Percentiles rank a stretch among this genome's conserved stretches.
Evolutionary conservation across 129 eudicot species (phyloP).

Genomic region (Pittosporum tobira): DNA sequence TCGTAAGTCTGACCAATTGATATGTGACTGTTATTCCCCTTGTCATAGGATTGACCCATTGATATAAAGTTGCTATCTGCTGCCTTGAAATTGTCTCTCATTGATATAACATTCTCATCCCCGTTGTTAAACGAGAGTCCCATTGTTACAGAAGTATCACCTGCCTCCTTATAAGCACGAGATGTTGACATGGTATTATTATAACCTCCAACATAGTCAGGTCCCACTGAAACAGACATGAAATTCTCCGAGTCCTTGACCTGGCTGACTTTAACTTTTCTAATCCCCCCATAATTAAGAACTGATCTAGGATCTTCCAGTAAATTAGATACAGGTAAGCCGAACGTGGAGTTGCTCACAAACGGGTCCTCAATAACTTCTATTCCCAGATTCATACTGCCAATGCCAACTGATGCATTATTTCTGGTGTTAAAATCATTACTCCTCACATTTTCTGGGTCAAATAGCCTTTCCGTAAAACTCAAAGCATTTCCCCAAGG

Average conservation of each 20-base stretch:
- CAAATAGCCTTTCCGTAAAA: slow-evolving; percentile 40
- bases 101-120: slow-evolving; percentile 21
- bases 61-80: slow-evolving; percentile 27
- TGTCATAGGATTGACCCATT: slow-evolving; percentile 24
- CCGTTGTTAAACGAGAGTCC: slow-evolving; percentile 27
- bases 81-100: slow-evolving; percentile 23
- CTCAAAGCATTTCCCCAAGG: slow-evolving; percentile 35
- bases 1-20: slow-evolving; percentile 17
- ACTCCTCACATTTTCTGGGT: slow-evolving; percentile 27
- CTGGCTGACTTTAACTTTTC: slow-evolving; percentile 47
- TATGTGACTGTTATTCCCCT: slow-evolving; percentile 9
- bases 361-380: slow-evolving; percentile 30
- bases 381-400: slow-evolving; percentile 20
- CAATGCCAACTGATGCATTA: slow-evolving; percentile 16
- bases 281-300: slow-evolving; percentile 42
- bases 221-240: slow-evolving; percentile 24
- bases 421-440: slow-evolving; percentile 27
- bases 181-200: slow-evolving; percentile 13
- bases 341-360: slow-evolving; percentile 30
- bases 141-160: slow-evolving; percentile 30
- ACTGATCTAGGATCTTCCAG: slow-evolving; percentile 29
- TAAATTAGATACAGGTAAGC: slow-evolving; percentile 36
- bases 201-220: slow-evolving; percentile 21
- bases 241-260: slow-evolving; percentile 41
- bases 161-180: slow-evolving; percentile 26